These are phyloP conservation scores for Candida fluviatilis DNA, from an alignment of 805 yeast species.

Conservation along the genomic window DNA sequence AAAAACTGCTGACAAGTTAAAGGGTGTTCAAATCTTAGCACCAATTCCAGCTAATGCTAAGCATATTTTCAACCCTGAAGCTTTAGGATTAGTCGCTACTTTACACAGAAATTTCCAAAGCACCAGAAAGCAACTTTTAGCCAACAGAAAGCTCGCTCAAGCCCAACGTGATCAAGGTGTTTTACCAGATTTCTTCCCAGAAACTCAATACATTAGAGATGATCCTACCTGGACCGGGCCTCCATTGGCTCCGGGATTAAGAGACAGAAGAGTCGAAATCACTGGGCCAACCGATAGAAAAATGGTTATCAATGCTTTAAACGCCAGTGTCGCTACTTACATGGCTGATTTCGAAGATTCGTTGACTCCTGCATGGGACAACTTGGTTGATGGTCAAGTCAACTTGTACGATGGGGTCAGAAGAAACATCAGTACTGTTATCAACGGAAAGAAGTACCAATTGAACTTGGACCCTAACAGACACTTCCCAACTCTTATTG, in stretches of 20 bases:
- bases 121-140: constrained; percentile 54
- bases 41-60: constrained; percentile 45
- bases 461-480: constrained; percentile 45
- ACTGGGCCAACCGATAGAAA: constrained; percentile 85
- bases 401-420: constrained; percentile 74
- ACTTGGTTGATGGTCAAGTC: constrained; percentile 77
- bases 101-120: constrained; percentile 70
- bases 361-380: constrained; percentile 79
- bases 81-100: constrained; percentile 65
- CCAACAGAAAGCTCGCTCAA: constrained; percentile 61
- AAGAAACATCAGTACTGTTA: constrained; percentile 45
- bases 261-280: constrained; percentile 74
- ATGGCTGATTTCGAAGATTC: constrained; percentile 89
- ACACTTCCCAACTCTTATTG: constrained; percentile 73
- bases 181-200: constrained; percentile 60
- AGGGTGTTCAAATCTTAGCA: constrained; percentile 54
- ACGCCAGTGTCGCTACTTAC: constrained; percentile 74
- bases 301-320: constrained; percentile 79
- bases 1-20: constrained; percentile 35
- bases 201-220: constrained; percentile 64
- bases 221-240: constrained; percentile 77
- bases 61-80: constrained; percentile 56
- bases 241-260: constrained; percentile 65
- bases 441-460: constrained; percentile 43
- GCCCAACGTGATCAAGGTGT: constrained; percentile 57